Evolutionary conservation across 2,329 filamentous ascomycete genomes (phyloP).

Genomic region (Xylariomycetidae sp.): DNA sequence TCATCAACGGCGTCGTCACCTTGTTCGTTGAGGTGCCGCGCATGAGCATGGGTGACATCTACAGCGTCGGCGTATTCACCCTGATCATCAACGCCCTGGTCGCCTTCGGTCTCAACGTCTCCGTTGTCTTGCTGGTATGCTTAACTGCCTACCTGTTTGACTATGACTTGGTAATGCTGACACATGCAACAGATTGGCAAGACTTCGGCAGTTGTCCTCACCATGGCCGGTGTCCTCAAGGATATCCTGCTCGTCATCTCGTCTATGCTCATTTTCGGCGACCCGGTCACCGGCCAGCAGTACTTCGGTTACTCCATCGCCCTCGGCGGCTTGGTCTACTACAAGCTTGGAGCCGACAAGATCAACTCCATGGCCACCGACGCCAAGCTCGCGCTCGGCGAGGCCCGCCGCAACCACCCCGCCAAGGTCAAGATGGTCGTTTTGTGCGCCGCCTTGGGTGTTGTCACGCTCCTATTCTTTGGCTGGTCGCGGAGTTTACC

Average conservation of each 20-base stretch:
- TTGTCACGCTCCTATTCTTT: constrained; percentile 12
- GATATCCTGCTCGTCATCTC: constrained; percentile 64
- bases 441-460: constrained; percentile 13
- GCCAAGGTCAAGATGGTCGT: constrained; percentile 14
- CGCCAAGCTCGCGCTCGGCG: constrained; percentile 11
- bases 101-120: constrained; percentile 76
- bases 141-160: not conserved
- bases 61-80: constrained; percentile 57
- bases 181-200: constrained; percentile 49
- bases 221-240: constrained; percentile 66
- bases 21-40: constrained; percentile 60
- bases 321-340: constrained; percentile 24
- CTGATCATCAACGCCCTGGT: constrained; percentile 68
- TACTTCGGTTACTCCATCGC: constrained; percentile 66
- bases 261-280: constrained; percentile 61
- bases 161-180: constrained; percentile 1
- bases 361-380: constrained; percentile 20
- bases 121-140: constrained; percentile 76
- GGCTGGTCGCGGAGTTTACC: constrained; percentile 14
- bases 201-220: constrained; percentile 68
- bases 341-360: constrained; percentile 22
- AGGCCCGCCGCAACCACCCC: constrained; percentile 17
- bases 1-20: constrained; percentile 72
- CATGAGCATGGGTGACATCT: constrained; percentile 61
- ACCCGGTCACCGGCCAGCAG: constrained; percentile 58